Evolutionary conservation across 495 filamentous ascomycete genomes (phyloP).

Genomic region (Penicillium arizonense): DNA sequence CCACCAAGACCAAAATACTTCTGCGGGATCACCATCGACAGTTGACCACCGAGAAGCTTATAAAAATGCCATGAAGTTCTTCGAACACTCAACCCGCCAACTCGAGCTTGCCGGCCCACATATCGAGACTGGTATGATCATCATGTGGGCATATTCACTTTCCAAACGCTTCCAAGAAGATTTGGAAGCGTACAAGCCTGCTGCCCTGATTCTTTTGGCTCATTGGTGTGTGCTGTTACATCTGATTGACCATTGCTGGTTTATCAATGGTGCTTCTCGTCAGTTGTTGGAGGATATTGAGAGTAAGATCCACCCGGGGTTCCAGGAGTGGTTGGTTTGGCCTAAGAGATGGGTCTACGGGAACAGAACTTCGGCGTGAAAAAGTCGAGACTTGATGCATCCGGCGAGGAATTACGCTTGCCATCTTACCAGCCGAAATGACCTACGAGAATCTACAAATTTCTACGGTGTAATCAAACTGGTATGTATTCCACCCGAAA

Average conservation of each 20-base stretch:
- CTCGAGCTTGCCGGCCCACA: conserved; percentile 20
- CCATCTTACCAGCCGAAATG: too few relatives aligned
- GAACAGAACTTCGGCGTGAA: background rate
- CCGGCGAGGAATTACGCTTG: background rate
- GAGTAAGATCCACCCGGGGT: conserved; percentile 12
- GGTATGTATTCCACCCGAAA: background rate
- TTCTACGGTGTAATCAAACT: too few relatives aligned
- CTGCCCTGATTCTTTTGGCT: conserved; percentile 44
- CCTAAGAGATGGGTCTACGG: conserved; percentile 19
- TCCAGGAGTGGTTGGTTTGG: conserved; percentile 23
- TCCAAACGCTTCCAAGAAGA: conserved; percentile 42
- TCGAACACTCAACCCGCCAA: conserved; percentile 12
- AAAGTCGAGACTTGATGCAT: too few relatives aligned
- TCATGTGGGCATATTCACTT: conserved; percentile 43
- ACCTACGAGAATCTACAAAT: too few relatives aligned
- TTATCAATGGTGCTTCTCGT: conserved; percentile 30
- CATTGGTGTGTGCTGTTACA: conserved; percentile 42
- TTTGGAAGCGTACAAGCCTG: conserved; percentile 42
- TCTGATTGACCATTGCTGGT: conserved; percentile 39
- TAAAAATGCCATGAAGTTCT: conserved; percentile 6
- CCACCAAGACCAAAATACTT: background rate
- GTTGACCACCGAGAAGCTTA: conserved; percentile 17
- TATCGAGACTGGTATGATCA: conserved; percentile 18
- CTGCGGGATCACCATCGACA: background rate
- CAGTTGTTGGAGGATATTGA: conserved; percentile 25